Evolutionary conservation across 768 basidiomycete genomes (phyloP).

Genomic region (Megacollybia marginata): DNA sequence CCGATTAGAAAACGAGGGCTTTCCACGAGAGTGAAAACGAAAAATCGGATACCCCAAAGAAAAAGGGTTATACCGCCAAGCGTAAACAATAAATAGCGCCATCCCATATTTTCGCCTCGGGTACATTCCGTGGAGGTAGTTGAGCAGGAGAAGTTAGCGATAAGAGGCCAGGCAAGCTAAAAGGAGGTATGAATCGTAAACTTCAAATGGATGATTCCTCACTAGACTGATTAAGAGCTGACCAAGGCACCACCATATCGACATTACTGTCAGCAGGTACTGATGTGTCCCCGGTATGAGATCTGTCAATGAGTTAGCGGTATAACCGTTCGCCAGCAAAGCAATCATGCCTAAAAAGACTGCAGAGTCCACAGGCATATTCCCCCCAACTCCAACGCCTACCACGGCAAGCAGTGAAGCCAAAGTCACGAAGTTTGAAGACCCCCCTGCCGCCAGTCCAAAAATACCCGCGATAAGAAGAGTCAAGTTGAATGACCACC

Average conservation of each 20-base stretch:
- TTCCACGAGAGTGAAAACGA: conserved; percentile 45
- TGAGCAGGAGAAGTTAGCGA: conserved; percentile 45
- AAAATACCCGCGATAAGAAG: conserved; percentile 47
- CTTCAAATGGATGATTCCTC: conserved; percentile 17
- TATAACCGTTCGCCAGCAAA: conserved; percentile 5
- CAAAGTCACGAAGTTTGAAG: conserved; percentile 38
- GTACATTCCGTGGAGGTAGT: conserved; percentile 24
- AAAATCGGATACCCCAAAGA: conserved; percentile 46
- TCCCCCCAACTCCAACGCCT: conserved; percentile 46
- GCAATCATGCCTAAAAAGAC: conserved; percentile 36
- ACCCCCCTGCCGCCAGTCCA: conserved; percentile 40
- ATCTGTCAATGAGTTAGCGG: conserved; percentile 24
- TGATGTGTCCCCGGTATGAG: conserved; percentile 48
- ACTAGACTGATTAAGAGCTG: conserved; percentile 44
- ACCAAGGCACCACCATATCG: conserved; percentile 55
- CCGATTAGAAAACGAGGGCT: conserved; percentile 54
- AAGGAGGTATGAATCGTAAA: conserved; percentile 23
- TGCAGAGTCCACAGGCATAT: conserved; percentile 48
- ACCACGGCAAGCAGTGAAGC: conserved; percentile 38
- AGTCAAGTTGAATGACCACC: conserved; percentile 59
- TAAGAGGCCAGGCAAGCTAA: conserved; percentile 54
- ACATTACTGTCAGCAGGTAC: conserved; percentile 49
- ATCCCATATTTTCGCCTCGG: conserved; percentile 50
- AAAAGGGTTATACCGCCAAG: conserved; percentile 47
- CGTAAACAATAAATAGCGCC: conserved; percentile 51